A percentile compares a stretch with the other conserved stretches of the same genome.
phyloP scores from a whole-genome alignment of 176 grass and related monocot species.

The Melocanna baccifera region DNA sequence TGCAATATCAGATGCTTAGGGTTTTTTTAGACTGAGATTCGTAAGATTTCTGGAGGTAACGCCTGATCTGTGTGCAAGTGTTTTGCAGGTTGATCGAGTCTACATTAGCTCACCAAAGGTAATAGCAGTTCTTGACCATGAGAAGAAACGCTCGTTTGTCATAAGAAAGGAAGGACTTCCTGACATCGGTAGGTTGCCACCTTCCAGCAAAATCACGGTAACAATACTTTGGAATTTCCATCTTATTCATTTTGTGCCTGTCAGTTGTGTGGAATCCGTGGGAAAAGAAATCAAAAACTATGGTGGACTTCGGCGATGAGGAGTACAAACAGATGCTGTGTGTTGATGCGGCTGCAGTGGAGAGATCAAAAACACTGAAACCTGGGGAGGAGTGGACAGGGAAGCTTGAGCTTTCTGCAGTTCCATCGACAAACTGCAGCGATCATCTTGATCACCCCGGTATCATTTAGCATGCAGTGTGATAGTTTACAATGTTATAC shows the following conservation, averaged over 20 bases:
- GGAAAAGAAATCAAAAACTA: slow-evolving; percentile 77
- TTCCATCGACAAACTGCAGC: slow-evolving; percentile 74
- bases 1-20: neutral
- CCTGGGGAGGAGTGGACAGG: slow-evolving; percentile 95
- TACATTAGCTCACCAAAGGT: slow-evolving; percentile 84
- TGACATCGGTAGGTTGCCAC: slow-evolving; percentile 61
- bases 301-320: slow-evolving; percentile 70
- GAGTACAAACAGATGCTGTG: slow-evolving; percentile 96
- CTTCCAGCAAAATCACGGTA: neutral
- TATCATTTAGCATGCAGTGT: slow-evolving; percentile 31
- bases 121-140: slow-evolving; percentile 90
- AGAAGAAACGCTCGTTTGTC: slow-evolving; percentile 87
- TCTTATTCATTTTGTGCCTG: neutral
- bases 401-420: slow-evolving; percentile 64
- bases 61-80: neutral
- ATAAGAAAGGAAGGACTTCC: slow-evolving; percentile 84
- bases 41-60: neutral
- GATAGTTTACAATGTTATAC: neutral
- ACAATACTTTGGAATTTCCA: neutral
- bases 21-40: neutral
- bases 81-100: slow-evolving; percentile 73
- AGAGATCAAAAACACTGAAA: slow-evolving; percentile 64
- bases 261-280: slow-evolving; percentile 95
- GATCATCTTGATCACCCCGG: slow-evolving; percentile 67
- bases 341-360: slow-evolving; percentile 66